Evolutionary conservation across 2,329 filamentous ascomycete genomes (phyloP).

Genomic region (Lachnellula willkommii): DNA sequence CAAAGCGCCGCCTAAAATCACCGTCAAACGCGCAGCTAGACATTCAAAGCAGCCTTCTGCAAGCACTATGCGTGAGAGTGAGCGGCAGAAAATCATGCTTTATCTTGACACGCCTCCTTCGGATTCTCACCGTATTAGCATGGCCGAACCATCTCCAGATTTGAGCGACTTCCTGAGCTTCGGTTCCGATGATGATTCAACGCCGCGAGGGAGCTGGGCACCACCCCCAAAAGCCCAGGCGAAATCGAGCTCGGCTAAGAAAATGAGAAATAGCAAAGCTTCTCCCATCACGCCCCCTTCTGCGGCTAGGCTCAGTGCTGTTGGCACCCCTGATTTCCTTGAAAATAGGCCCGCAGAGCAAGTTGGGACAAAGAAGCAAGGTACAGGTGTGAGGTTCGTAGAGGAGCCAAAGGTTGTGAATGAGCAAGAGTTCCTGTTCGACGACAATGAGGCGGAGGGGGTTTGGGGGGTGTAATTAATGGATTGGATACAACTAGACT

Average conservation of each 20-base stretch:
- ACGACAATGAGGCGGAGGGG: conserved; percentile 13
- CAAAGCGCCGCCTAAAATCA: conserved; percentile 20
- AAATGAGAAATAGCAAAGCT: background rate
- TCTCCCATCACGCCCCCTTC: conserved; percentile 21
- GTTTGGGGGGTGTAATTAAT: conserved; percentile 15
- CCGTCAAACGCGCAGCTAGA: conserved; percentile 5
- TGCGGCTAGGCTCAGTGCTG: conserved; percentile 23
- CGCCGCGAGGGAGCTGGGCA: conserved; percentile 20
- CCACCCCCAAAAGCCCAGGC: conserved; percentile 7
- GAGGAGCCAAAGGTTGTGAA: conserved; percentile 14
- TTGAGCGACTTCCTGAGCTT: conserved; percentile 26
- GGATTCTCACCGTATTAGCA: conserved; percentile 17
- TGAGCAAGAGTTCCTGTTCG: conserved; percentile 11
- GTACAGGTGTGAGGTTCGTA: conserved; percentile 16
- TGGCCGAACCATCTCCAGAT: conserved; percentile 28
- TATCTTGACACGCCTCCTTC: conserved; percentile 25
- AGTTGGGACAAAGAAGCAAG: conserved; percentile 9
- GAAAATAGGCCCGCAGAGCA: background rate
- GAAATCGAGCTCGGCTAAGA: conserved; percentile 15
- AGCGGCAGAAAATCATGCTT: conserved; percentile 21
- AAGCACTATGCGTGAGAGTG: conserved; percentile 15
- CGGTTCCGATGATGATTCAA: conserved; percentile 27
- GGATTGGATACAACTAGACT: background rate
- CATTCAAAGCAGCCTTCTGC: conserved; percentile 15
- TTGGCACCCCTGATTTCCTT: conserved; percentile 12